A percentile compares a stretch with the other conserved stretches of the same genome.
These are phyloP conservation scores for Buxus sempervirens DNA, from an alignment of 164 flowering plant species.

Conservation along the genomic window DNA sequence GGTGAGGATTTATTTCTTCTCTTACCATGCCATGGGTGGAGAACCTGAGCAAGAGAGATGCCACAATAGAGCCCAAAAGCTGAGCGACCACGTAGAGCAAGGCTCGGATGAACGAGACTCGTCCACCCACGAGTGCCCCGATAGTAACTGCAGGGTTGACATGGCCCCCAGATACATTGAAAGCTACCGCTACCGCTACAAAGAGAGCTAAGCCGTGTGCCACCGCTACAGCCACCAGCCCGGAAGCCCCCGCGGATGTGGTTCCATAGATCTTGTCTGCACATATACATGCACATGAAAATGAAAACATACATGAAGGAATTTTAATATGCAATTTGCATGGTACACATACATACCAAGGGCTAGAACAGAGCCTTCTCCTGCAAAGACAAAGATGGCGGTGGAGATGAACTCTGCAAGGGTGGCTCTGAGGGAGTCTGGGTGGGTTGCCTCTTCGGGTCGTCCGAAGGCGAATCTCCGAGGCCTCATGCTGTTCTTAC, in stretches of 20 bases:
- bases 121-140: conserved; percentile 52
- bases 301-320: no score
- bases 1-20: no score
- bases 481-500: no score
- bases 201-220: conserved; percentile 52
- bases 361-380: conserved; percentile 63
- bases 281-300: no score
- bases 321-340: no score
- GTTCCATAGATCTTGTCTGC: conserved; percentile 9
- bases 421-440: conserved; percentile 48
- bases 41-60: conserved; percentile 49
- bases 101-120: conserved; percentile 42
- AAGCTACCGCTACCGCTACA: conserved; percentile 53
- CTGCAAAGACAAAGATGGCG: conserved; percentile 59
- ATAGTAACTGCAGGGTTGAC: conserved; percentile 68
- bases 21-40: conserved; percentile 53
- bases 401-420: conserved; percentile 53
- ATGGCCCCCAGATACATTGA: conserved; percentile 61
- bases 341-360: no score
- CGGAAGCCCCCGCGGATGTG: conserved; percentile 34
- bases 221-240: conserved; percentile 48
- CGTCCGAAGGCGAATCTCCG: conserved; percentile 37
- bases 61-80: conserved; percentile 49
- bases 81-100: conserved; percentile 55
- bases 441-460: conserved; percentile 46